phyloP scores from a whole-genome alignment of 2,329 filamentous ascomycete species.

The Calonectria fujianensis region DNA sequence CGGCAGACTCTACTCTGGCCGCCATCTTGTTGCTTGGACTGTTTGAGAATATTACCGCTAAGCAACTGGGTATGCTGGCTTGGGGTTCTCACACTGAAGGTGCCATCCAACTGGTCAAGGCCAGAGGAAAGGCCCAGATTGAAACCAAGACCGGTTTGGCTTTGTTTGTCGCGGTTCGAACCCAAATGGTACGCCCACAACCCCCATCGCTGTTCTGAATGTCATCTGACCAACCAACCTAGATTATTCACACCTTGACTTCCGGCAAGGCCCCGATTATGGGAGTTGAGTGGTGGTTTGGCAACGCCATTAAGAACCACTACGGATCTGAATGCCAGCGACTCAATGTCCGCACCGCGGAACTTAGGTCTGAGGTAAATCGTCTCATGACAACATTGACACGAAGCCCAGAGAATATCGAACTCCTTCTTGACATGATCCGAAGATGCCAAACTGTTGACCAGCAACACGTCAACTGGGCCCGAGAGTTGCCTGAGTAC shows the following conservation, averaged over 20 bases:
- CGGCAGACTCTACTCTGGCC: slow-evolving; percentile 75
- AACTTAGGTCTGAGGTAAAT: slow-evolving; percentile 74
- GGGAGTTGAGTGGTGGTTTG: slow-evolving; percentile 77
- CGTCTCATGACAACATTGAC: slow-evolving; percentile 67
- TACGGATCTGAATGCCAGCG: slow-evolving; percentile 69
- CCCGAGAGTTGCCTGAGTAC: slow-evolving; percentile 67
- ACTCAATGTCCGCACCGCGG: slow-evolving; percentile 72
- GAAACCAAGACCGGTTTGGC: slow-evolving; percentile 71
- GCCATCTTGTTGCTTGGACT: slow-evolving; percentile 76
- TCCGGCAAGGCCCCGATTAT: slow-evolving; percentile 71
- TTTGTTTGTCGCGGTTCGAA: slow-evolving; percentile 76
- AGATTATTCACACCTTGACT: slow-evolving; percentile 75
- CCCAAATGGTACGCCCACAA: slow-evolving; percentile 71
- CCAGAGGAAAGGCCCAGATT: slow-evolving; percentile 73
- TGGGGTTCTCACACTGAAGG: slow-evolving; percentile 80
- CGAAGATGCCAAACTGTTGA: slow-evolving; percentile 72
- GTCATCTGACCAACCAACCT: slow-evolving; percentile 29
- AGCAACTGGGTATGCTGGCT: slow-evolving; percentile 71
- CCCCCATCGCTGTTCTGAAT: slow-evolving; percentile 9
- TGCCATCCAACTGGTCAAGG: slow-evolving; percentile 76
- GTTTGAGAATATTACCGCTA: slow-evolving; percentile 77
- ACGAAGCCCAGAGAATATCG: slow-evolving; percentile 70
- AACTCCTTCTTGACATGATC: slow-evolving; percentile 71
- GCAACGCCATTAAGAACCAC: slow-evolving; percentile 70
- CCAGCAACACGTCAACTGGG: slow-evolving; percentile 71